phyloP scores from a whole-genome alignment of 2,329 filamentous ascomycete genomes.

The Myriosclerotinia duriaeana region DNA sequence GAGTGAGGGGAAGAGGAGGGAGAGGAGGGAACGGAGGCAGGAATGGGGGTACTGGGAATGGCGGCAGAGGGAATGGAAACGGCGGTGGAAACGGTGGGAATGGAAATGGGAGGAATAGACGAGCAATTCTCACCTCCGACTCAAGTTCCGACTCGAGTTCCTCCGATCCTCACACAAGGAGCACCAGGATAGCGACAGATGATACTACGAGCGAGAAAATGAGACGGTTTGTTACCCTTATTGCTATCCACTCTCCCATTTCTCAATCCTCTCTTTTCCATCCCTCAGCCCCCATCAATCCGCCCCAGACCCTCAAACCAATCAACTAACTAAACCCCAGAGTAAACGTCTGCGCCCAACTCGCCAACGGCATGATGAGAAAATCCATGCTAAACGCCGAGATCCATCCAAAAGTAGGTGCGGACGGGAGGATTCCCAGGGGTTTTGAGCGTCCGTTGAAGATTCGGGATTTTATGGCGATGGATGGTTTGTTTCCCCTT shows the following conservation, averaged over 20 bases:
- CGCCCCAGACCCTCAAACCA: neutral
- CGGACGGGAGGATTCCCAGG: constrained; percentile 26
- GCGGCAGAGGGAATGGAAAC: neutral
- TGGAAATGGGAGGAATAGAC: neutral
- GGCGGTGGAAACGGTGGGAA: neutral
- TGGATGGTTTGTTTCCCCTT: constrained; percentile 30
- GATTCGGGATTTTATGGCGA: constrained; percentile 29
- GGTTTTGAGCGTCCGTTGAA: constrained; percentile 30
- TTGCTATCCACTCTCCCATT: too few species aligned
- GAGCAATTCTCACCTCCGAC: neutral
- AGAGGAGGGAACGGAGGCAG: neutral
- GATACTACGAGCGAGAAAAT: constrained; percentile 22
- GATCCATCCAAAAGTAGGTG: constrained; percentile 32
- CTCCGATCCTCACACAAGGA: too few species aligned
- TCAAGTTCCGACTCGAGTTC: neutral
- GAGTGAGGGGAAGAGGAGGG: neutral
- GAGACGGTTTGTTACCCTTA: constrained; percentile 23
- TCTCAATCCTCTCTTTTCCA: neutral
- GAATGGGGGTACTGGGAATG: neutral
- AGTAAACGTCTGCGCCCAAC: constrained; percentile 30
- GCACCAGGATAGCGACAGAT: neutral
- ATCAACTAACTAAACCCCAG: constrained; percentile 19
- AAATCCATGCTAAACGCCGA: constrained; percentile 27
- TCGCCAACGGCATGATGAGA: constrained; percentile 30
- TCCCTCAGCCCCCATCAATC: neutral